Conservation (phyloP, 1,139 yeast genomes). For the Candida pseudoviswanathii region DNA sequence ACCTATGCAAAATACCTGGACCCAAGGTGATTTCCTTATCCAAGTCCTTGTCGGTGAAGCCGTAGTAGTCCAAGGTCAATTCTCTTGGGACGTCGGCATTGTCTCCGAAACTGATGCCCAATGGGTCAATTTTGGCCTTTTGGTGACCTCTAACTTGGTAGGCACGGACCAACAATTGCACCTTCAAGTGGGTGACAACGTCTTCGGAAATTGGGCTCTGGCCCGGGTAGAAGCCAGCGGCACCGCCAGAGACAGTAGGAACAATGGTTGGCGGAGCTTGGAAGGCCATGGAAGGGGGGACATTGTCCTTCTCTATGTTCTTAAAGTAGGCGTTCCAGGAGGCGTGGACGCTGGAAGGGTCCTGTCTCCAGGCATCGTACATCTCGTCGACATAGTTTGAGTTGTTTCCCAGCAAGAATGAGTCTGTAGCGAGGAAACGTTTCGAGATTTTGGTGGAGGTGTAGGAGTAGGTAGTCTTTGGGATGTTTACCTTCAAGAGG, state of each 20-base stretch:
- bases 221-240: constrained; percentile 58
- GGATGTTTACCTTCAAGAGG: constrained; percentile 18
- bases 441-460: constrained; percentile 3
- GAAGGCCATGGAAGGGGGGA: constrained; percentile 77
- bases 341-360: constrained; percentile 87
- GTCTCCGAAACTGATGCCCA: constrained; percentile 84
- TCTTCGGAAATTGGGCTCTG: constrained; percentile 50
- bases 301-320: constrained; percentile 72
- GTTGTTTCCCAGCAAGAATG: constrained; percentile 78
- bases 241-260: constrained; percentile 74
- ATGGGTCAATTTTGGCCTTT: constrained; percentile 93
- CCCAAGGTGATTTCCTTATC: constrained; percentile 87
- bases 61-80: constrained; percentile 87
- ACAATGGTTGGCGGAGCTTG: constrained; percentile 88
- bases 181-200: constrained; percentile 88
- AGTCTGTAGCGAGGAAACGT: constrained; percentile 18
- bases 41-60: constrained; percentile 84
- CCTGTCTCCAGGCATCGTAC: constrained; percentile 93
- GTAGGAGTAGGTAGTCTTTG: constrained; percentile 7
- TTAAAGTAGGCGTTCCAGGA: constrained; percentile 97
- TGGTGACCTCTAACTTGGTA: constrained; percentile 98
- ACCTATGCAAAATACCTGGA: constrained; percentile 96
- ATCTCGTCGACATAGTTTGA: constrained; percentile 96
- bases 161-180: constrained; percentile 94
- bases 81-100: constrained; percentile 70